Evolutionary conservation across 2,329 filamentous ascomycete species (phyloP).

Genomic region (Tolypocladium cylindrosporum): DNA sequence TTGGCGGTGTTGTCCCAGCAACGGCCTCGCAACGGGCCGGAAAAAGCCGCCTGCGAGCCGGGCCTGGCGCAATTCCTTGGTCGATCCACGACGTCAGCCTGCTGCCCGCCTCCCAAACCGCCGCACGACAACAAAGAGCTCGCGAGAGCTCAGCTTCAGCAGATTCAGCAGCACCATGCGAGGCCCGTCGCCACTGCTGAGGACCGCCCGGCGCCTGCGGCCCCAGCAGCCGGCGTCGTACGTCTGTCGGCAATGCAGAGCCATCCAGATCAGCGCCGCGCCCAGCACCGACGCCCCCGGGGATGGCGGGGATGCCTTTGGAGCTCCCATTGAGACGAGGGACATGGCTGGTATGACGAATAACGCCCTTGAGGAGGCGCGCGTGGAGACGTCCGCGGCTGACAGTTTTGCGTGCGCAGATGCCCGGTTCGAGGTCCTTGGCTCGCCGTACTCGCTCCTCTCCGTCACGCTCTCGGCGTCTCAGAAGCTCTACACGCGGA

Average conservation of each 20-base stretch:
- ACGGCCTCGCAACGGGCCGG: conserved; percentile 9
- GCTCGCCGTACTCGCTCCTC: conserved; percentile 83
- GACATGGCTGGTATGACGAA: conserved; percentile 38
- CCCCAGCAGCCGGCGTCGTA: conserved; percentile 20
- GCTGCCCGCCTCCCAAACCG: background rate
- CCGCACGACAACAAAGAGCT: background rate
- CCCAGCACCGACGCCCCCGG: conserved; percentile 46
- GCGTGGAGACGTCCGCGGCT: background rate
- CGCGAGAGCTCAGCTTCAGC: background rate
- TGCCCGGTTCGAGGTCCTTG: conserved; percentile 88
- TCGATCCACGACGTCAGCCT: background rate
- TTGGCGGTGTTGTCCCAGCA: background rate
- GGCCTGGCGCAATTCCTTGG: background rate
- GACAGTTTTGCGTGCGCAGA: conserved; percentile 42
- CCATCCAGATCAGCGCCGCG: conserved; percentile 53
- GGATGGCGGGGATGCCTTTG: conserved; percentile 44
- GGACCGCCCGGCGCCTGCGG: conserved; percentile 22
- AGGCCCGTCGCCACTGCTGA: conserved; percentile 28
- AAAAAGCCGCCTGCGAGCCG: conserved; percentile 17
- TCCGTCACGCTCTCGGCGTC: conserved; percentile 90
- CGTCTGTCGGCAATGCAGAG: conserved; percentile 46
- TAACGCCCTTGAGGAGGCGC: no score
- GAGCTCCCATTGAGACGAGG: conserved; percentile 32
- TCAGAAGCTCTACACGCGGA: conserved; percentile 83
- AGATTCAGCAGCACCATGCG: conserved; percentile 24